Evolutionary conservation across 2,329 filamentous ascomycete genomes (phyloP).

Genomic region (Xylariaceae sp.): DNA sequence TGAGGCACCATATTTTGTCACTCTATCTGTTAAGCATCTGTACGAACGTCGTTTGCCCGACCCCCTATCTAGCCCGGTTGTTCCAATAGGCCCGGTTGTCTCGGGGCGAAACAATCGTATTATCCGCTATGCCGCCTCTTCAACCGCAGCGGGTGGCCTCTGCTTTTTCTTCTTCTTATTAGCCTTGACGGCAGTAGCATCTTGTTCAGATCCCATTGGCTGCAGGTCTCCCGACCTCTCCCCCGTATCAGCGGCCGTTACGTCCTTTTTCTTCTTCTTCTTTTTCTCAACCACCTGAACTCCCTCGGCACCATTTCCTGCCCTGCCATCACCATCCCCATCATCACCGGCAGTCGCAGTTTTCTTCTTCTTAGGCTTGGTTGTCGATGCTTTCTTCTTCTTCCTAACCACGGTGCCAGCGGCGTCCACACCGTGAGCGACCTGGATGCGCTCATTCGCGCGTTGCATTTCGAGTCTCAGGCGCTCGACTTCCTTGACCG

Average conservation of each 20-base stretch:
- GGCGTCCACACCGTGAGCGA: conserved; percentile 60
- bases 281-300: conserved; percentile 12
- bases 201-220: conserved; percentile 8
- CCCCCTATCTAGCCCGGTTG: not conserved
- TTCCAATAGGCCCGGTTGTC: not conserved
- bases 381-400: conserved; percentile 59
- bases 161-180: conserved; percentile 48
- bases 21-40: not conserved
- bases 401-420: conserved; percentile 63
- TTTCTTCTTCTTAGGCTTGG: conserved; percentile 45
- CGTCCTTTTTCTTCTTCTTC: conserved; percentile 47
- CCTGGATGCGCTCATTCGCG: conserved; percentile 68
- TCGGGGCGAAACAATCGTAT: not conserved
- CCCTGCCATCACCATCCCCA: conserved; percentile 1
- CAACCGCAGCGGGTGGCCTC: conserved; percentile 26
- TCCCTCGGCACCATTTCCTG: conserved; percentile 4
- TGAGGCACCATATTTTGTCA: no score
- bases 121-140: conserved; percentile 12
- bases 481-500: conserved; percentile 82
- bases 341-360: conserved; percentile 13
- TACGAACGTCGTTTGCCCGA: not conserved
- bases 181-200: conserved; percentile 30
- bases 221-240: conserved; percentile 18
- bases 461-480: conserved; percentile 85
- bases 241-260: conserved; percentile 21